A percentile compares a stretch with the other conserved stretches of the same genome.
Conservation (phyloP, 169 alveolate species). For the Babesia caballi region DNA sequence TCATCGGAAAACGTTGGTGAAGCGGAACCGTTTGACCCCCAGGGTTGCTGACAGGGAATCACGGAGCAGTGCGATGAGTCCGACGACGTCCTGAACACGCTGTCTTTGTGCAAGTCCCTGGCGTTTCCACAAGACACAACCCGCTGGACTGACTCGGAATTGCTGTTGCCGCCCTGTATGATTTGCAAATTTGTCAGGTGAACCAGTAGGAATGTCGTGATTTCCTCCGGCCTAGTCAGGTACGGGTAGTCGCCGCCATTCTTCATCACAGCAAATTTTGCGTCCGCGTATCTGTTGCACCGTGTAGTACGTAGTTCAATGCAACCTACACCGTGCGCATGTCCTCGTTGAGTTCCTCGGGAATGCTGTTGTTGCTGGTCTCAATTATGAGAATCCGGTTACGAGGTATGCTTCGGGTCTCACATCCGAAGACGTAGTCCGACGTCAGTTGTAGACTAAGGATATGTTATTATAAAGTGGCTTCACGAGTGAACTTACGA, state of each 20-base stretch:
- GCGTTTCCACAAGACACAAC: not conserved
- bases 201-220: slow-evolving; percentile 65
- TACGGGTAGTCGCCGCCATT: slow-evolving; percentile 75
- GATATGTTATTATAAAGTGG: not conserved
- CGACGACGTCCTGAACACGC: not conserved
- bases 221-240: slow-evolving; percentile 71
- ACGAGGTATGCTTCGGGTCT: slow-evolving; percentile 11
- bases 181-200: slow-evolving; percentile 59
- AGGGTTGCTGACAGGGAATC: not conserved
- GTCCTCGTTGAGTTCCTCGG: slow-evolving; percentile 57
- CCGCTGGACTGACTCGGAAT: not conserved
- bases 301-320: no score
- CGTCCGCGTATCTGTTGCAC: slow-evolving; percentile 52
- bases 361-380: slow-evolving; percentile 65
- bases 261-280: slow-evolving; percentile 69
- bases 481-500: slow-evolving; percentile 10
- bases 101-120: not conserved
- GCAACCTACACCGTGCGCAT: slow-evolving; percentile 29
- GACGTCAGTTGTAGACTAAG: slow-evolving; percentile 70
- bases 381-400: slow-evolving; percentile 61
- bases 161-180: not conserved
- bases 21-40: not conserved
- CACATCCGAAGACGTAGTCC: slow-evolving; percentile 46
- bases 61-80: slow-evolving; percentile 18
- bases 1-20: slow-evolving; percentile 19